phyloP scores from a whole-genome alignment of 768 basidiomycete species.

The Boletus patriciae region DNA sequence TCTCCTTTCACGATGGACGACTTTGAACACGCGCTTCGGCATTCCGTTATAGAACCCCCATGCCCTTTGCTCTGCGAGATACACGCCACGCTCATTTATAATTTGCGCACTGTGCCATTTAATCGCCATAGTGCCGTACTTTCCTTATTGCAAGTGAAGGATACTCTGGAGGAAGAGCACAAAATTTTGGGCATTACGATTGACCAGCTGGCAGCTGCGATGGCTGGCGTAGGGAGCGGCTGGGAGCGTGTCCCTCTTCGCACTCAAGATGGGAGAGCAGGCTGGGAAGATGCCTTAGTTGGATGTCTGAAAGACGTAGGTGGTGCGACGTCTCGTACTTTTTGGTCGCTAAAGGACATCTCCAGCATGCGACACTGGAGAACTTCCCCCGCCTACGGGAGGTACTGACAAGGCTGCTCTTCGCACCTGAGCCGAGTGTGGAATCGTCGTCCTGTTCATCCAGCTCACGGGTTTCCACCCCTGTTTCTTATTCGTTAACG shows the following conservation, averaged over 20 bases:
- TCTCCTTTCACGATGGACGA: slow-evolving; percentile 93
- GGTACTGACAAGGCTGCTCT: slow-evolving; percentile 70
- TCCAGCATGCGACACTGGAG: slow-evolving; percentile 68
- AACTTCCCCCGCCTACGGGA: slow-evolving; percentile 74
- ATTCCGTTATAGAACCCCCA: slow-evolving; percentile 63
- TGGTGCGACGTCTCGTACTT: slow-evolving; percentile 21
- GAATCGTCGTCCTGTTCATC: slow-evolving; percentile 48
- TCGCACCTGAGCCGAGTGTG: slow-evolving; percentile 52
- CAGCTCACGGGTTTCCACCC: slow-evolving; percentile 49
- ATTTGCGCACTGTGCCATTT: slow-evolving; percentile 79
- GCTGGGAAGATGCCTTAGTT: slow-evolving; percentile 91
- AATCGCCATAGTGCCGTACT: slow-evolving; percentile 72
- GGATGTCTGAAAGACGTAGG: slow-evolving; percentile 89
- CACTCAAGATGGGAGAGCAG: slow-evolving; percentile 69
- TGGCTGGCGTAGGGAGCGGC: slow-evolving; percentile 81
- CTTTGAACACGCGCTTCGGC: slow-evolving; percentile 82
- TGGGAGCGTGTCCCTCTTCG: slow-evolving; percentile 81
- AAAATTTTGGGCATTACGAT: slow-evolving; percentile 55
- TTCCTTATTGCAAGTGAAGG: slow-evolving; percentile 50
- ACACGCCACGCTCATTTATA: slow-evolving; percentile 86
- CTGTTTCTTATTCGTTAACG: slow-evolving; percentile 40
- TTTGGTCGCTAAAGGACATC: slow-evolving; percentile 1
- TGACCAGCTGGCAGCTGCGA: slow-evolving; percentile 61
- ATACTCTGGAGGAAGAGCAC: slow-evolving; percentile 44
- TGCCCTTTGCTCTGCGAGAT: slow-evolving; percentile 84